Evolutionary conservation across 164 flowering plant genomes (phyloP), one percentile per base, ranked within the genome.

Genomic region (Macadamia integrifolia): DNA sequence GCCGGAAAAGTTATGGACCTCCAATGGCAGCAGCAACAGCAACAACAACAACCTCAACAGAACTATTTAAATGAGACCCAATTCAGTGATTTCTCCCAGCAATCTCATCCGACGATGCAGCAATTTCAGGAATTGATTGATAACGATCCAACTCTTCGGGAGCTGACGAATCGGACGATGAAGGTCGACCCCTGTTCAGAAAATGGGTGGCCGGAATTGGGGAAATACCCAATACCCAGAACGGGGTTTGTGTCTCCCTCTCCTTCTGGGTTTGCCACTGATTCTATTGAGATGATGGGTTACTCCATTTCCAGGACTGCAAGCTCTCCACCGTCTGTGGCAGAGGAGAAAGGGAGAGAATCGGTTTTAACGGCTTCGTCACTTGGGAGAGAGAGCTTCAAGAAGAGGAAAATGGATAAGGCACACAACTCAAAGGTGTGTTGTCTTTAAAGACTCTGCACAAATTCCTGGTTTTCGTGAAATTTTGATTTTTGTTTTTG

Each of bases 391-490:
- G 87, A 82, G 55, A 82, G 81, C 68, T 80, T 71, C 78, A 89
- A 79, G 85, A 90, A 90, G 80, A 83, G 96, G 69, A 90, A 87
- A 60, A 80, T 79, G 48, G 88, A 83, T 30, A 81, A 73, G 72
- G 65, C 69, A 8, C 80, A 64, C 10, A 77, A 70, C 71, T 42
- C 78, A 29, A 85, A 85, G 91, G 91, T 85, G 17, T 53, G 57
- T 53, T 13, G 23, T 23, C 23, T 23, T 23, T 23, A 23, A 23
- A 23, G 23, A 23, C 23, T 23, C 23, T 23, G 23, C 23, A 23
- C 23, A 23, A 30, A 49, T 50, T 64, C 56, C 23, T 49, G 18
- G 3, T 64, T 50, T 30, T 49, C 0, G 6, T 7, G 30, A 1
- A 62, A 43, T 18, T 53, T 56, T 30, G 3, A 9, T 50, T 49